These are phyloP conservation scores for Suhomyces bolitotheri DNA, from an alignment of 1,139 yeast species.

Conservation along the genomic window DNA sequence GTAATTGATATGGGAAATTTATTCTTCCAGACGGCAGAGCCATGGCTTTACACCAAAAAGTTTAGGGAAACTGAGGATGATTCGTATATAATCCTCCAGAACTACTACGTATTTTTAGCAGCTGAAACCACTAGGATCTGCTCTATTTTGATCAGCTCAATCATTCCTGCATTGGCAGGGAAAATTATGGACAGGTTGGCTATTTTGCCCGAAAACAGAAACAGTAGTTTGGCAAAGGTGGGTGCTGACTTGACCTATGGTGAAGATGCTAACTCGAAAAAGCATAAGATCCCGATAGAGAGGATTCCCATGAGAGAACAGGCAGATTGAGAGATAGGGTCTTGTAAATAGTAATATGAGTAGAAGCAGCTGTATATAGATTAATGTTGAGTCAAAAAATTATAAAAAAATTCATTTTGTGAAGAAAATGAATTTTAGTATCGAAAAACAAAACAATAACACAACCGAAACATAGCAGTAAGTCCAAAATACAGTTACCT, in stretches of 20 bases:
- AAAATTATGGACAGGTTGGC: conserved; percentile 64
- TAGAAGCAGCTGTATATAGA: too few species aligned
- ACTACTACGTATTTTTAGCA: conserved; percentile 59
- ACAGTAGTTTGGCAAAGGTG: conserved; percentile 33
- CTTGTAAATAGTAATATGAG: conserved; percentile 14
- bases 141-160: conserved; percentile 66
- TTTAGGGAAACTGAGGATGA: conserved; percentile 28
- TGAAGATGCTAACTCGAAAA: conserved; percentile 30
- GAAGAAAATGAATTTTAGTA: too few species aligned
- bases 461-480: too few species aligned
- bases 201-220: conserved; percentile 46
- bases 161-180: conserved; percentile 65
- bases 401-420: too few species aligned
- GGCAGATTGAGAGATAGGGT: neutral
- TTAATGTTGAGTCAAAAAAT: too few species aligned
- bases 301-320: conserved; percentile 25
- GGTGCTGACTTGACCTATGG: conserved; percentile 57
- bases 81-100: conserved; percentile 35
- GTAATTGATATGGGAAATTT: conserved; percentile 63
- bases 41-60: conserved; percentile 50
- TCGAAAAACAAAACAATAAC: too few species aligned
- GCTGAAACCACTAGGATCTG: conserved; percentile 71
- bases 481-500: too few species aligned
- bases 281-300: conserved; percentile 28
- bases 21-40: conserved; percentile 58